Evolutionary conservation across 129 eudicot species (phyloP), one percentile per base, ranked within the genome.

Genomic region (Ambrosia artemisiifolia): DNA sequence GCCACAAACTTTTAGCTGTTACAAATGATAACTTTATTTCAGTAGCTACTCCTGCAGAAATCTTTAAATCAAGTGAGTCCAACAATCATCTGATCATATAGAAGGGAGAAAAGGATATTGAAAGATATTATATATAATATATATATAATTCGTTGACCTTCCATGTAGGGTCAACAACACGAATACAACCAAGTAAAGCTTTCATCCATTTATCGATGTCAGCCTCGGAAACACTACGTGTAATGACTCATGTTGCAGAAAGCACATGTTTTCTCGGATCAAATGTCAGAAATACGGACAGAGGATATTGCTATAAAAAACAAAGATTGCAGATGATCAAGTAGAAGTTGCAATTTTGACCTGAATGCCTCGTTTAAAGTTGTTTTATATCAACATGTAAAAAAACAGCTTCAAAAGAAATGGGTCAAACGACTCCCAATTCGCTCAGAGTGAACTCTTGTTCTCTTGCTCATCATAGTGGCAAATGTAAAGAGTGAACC

Each of bases 1-100:
- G 96, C 97, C 75, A 88, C 96, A 84, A 92, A 92, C 80, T 92
- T 81, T 92, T 96, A 65, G 97, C 97, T 64, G 97, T 88, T 79
- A 92, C 86, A 80, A 92, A 92, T 32, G 97, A 96, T 54, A 92
- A 75, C 66, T 78, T 86, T 49, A 96, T 92, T 78, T 92, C 97
- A 77, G 84, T 94, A 14, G 97, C 89, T 43, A 92, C 96, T 82
- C 96, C 96, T 44, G 93, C 88, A 83, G 97, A 96, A 78, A 92
- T 88, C 90, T 92, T 92, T 47, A 75, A 86, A 76, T 92, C 97
- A 85, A 92, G 88, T 73, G 96, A 88, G 81, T 69, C 76, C 48
- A 81, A 8, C n/a, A 50, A 36, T 11, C 53, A 67, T 38, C 62
- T 5, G 33, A 7, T n/a, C 17, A 32, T 55, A 11, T 71, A 24